Percentiles rank a stretch among this genome's conserved stretches.
Evolutionary conservation across 306 rosid species (phyloP).

Genomic region (barrel medic (Medicago truncatula)): MtrunA17r5.0-ANR NC_053045.1:39129501-39130000

Average conservation of each 20-base stretch:
- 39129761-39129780: neutral
- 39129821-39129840: slow-evolving; percentile 19
- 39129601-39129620: slow-evolving; percentile 46
- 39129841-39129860: slow-evolving; percentile 62
- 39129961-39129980: slow-evolving; percentile 29
- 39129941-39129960: slow-evolving; percentile 45
- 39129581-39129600: slow-evolving; percentile 51
- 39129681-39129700: slow-evolving; percentile 64
- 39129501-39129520: slow-evolving; percentile 86
- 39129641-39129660: slow-evolving; percentile 52
- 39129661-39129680: slow-evolving; percentile 52
- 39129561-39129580: slow-evolving; percentile 69
- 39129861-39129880: slow-evolving; percentile 47
- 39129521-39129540: slow-evolving; percentile 67
- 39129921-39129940: slow-evolving; percentile 47
- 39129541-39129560: slow-evolving; percentile 54
- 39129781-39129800: neutral
- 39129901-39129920: slow-evolving; percentile 64
- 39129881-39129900: slow-evolving; percentile 55
- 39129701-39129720: slow-evolving; percentile 69
- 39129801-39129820: slow-evolving; percentile 31
- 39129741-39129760: neutral
- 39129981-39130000: neutral
- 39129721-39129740: slow-evolving; percentile 65
- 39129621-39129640: slow-evolving; percentile 40